Percentiles rank a stretch among this genome's conserved stretches.
These are phyloP conservation scores for Ascochyta viciae-villosae DNA, from an alignment of 2,329 filamentous ascomycete species.

Conservation along the genomic window DNA sequence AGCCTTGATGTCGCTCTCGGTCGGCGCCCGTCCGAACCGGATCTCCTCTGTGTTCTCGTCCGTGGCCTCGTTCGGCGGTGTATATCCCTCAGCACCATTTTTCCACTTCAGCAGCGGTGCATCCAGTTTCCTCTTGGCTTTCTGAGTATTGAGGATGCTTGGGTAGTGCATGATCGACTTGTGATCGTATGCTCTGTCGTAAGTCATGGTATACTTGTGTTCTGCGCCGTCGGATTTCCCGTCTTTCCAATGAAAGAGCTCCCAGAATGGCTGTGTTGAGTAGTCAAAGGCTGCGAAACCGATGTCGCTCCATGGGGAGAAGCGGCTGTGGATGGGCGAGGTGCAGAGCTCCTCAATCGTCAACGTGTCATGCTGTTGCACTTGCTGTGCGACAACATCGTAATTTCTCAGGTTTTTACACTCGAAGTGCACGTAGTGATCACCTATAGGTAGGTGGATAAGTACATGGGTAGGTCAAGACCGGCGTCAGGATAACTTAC, in stretches of 20 bases:
- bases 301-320: not conserved
- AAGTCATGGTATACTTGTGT: not conserved
- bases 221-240: not conserved
- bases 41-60: not conserved
- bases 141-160: not conserved
- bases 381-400: no score
- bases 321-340: not conserved
- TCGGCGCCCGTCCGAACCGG: not conserved
- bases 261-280: not conserved
- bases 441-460: not conserved
- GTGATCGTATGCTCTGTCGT: not conserved
- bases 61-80: not conserved
- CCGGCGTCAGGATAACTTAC: not conserved
- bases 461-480: not conserved
- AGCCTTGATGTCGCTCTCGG: not conserved
- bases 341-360: not conserved
- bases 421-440: slow-evolving; percentile 4
- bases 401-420: no score
- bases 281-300: not conserved
- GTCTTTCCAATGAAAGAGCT: not conserved
- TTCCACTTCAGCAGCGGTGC: not conserved
- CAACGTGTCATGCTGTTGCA: slow-evolving; percentile 1
- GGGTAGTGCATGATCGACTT: slow-evolving; percentile 18
- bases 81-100: not conserved
- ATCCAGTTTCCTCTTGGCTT: not conserved